Conservation (phyloP, 2,329 filamentous ascomycete genomes). For the Byssoonygena ceratinophila region DNA sequence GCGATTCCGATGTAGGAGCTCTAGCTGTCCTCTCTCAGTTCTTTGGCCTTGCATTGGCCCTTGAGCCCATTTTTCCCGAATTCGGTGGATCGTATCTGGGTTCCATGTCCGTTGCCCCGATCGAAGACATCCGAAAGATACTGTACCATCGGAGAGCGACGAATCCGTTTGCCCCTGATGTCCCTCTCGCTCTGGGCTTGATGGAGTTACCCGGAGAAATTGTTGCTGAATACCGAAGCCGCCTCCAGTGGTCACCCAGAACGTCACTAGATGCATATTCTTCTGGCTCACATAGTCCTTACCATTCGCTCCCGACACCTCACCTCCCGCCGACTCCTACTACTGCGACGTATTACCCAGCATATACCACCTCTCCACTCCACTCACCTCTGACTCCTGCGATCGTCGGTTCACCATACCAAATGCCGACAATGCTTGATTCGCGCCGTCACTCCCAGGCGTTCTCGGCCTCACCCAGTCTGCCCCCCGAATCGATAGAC, state of each 20-base stretch:
- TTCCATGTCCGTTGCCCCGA: constrained; percentile 63
- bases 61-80: constrained; percentile 86
- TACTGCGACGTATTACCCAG: constrained; percentile 29
- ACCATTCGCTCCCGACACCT: constrained; percentile 26
- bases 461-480: constrained; percentile 29
- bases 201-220: constrained; percentile 65
- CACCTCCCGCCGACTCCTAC: constrained; percentile 28
- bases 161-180: constrained; percentile 46
- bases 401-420: constrained; percentile 31
- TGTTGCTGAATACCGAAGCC: constrained; percentile 56
- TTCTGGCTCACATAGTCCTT: constrained; percentile 28
- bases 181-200: constrained; percentile 53
- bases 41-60: constrained; percentile 74
- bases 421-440: constrained; percentile 26
- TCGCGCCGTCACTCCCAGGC: constrained; percentile 28
- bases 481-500: constrained; percentile 28
- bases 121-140: constrained; percentile 75
- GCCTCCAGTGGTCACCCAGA: constrained; percentile 52
- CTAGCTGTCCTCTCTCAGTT: constrained; percentile 81
- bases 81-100: constrained; percentile 83
- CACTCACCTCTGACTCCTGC: constrained; percentile 33
- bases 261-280: constrained; percentile 30
- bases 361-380: constrained; percentile 33
- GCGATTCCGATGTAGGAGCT: constrained; percentile 62
- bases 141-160: constrained; percentile 58